Evolutionary conservation across 1,139 yeast genomes (phyloP).

Genomic region (Debaryomyces robertsiae): DNA sequence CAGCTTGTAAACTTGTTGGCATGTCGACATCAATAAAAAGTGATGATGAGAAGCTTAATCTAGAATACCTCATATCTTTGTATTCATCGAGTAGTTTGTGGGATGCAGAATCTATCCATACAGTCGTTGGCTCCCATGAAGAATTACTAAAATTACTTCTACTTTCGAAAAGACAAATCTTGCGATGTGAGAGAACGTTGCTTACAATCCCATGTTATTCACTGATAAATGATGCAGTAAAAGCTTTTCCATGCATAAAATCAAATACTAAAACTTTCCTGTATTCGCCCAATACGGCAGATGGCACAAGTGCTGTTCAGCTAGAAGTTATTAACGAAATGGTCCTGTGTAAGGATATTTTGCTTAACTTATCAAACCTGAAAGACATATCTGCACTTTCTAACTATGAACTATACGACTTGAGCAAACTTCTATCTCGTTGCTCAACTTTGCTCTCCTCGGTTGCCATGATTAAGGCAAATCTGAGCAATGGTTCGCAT

Average conservation of each 20-base stretch:
- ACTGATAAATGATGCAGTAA: conserved; percentile 8
- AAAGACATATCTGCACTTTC: conserved; percentile 13
- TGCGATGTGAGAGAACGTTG: conserved; percentile 13
- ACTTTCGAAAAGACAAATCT: conserved; percentile 8
- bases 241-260: conserved; percentile 19
- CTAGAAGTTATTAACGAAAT: conserved; percentile 19
- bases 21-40: conserved; percentile 3
- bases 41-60: conserved; percentile 5
- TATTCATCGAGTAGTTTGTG: not conserved
- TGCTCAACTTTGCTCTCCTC: conserved; percentile 31
- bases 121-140: not conserved
- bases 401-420: conserved; percentile 24
- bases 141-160: conserved; percentile 3
- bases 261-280: not conserved
- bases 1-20: not conserved
- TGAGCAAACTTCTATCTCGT: conserved; percentile 21
- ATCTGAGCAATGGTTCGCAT: conserved; percentile 11
- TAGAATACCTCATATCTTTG: conserved; percentile 10
- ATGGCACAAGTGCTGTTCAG: conserved; percentile 3
- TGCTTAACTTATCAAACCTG: conserved; percentile 15
- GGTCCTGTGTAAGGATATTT: conserved; percentile 21
- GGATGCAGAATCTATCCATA: not conserved
- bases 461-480: conserved; percentile 24
- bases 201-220: conserved; percentile 13
- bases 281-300: not conserved